These are phyloP conservation scores for Daldinia concentrica DNA, from an alignment of 495 filamentous ascomycete species.

Conservation along the genomic window DNA sequence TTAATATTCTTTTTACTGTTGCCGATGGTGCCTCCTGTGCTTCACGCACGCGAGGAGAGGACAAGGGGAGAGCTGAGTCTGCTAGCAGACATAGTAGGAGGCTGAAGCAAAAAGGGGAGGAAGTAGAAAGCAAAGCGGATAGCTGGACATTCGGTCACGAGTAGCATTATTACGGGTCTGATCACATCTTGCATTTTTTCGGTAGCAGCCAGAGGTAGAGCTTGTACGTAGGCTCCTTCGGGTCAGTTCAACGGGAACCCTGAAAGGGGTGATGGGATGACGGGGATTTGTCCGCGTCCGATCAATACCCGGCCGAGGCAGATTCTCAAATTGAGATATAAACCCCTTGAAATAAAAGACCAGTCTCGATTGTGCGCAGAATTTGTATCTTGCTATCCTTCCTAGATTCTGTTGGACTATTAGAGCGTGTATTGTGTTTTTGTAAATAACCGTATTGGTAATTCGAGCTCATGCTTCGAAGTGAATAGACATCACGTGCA, in stretches of 20 bases:
- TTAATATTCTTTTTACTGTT: conserved; percentile 24
- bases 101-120: conserved; percentile 19
- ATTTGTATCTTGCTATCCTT: neutral
- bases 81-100: conserved; percentile 29
- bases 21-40: conserved; percentile 16
- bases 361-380: conserved; percentile 29
- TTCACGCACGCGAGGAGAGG: conserved; percentile 14
- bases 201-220: conserved; percentile 4
- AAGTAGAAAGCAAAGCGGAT: conserved; percentile 12
- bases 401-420: neutral
- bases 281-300: neutral
- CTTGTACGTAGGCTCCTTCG: conserved; percentile 7
- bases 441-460: neutral
- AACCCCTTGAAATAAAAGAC: conserved; percentile 36
- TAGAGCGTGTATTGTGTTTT: neutral
- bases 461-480: neutral
- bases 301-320: conserved; percentile 10
- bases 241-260: neutral
- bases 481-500: neutral
- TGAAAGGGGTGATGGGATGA: conserved; percentile 8
- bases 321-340: conserved; percentile 41
- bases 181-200: conserved; percentile 15
- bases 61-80: conserved; percentile 20
- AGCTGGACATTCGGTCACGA: conserved; percentile 23
- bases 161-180: conserved; percentile 5